Conservation (phyloP, 441 rosid genomes). For the Biscutella laevigata region DNA sequence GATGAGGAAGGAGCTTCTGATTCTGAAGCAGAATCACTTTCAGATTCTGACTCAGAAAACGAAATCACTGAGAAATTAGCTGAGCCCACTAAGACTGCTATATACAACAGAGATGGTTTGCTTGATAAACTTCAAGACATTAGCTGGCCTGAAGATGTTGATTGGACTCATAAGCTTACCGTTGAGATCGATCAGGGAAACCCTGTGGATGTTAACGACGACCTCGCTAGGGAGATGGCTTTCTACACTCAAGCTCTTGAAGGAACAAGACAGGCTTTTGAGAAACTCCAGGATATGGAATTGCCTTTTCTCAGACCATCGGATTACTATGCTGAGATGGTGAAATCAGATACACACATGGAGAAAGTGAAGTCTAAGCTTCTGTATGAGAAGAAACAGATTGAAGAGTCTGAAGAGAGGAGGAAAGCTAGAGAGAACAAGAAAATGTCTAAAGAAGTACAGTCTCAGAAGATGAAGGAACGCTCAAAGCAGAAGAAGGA, state of each 20-base stretch:
- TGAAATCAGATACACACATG: slow-evolving; percentile 72
- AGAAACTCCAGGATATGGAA: slow-evolving; percentile 47
- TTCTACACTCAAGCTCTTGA: slow-evolving; percentile 76
- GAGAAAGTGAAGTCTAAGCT: slow-evolving; percentile 71
- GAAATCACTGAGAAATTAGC: slow-evolving; percentile 48
- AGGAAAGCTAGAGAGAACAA: slow-evolving; percentile 75
- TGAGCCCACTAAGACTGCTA: slow-evolving; percentile 48
- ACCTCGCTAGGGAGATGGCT: slow-evolving; percentile 58
- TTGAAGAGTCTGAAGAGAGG: slow-evolving; percentile 81
- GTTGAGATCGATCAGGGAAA: slow-evolving; percentile 54
- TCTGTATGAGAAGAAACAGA: slow-evolving; percentile 56
- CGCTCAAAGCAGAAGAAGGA: slow-evolving; percentile 63
- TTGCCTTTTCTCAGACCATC: slow-evolving; percentile 67
- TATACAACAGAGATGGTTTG: slow-evolving; percentile 53
- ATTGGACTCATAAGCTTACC: slow-evolving; percentile 63
- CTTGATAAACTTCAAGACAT: slow-evolving; percentile 71
- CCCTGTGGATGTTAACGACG: slow-evolving; percentile 80
- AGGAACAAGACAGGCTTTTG: slow-evolving; percentile 58
- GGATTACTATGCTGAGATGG: slow-evolving; percentile 88
- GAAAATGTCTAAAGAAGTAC: slow-evolving; percentile 64
- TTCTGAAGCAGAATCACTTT: slow-evolving; percentile 43
- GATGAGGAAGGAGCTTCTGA: slow-evolving; percentile 34
- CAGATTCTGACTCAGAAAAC: slow-evolving; percentile 46
- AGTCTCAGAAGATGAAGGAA: slow-evolving; percentile 73
- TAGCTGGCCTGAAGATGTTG: slow-evolving; percentile 59